Evolutionary conservation across 306 rosid genomes (phyloP).

Genomic region (Quercus dentata): DNA sequence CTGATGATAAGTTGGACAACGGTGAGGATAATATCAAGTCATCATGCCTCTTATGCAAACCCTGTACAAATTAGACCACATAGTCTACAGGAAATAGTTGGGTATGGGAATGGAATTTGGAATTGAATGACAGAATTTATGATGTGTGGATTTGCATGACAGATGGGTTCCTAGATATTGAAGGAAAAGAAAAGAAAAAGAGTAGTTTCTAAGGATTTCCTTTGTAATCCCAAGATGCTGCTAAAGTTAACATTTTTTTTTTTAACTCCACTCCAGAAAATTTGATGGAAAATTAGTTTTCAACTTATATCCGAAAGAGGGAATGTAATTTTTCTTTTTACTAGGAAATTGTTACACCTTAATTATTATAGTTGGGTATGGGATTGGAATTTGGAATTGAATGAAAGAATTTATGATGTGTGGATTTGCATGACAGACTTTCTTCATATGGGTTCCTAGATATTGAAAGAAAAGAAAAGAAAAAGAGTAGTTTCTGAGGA

Average conservation of each 20-base stretch:
- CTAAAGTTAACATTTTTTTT: neutral
- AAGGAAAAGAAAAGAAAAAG: neutral
- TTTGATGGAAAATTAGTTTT: neutral
- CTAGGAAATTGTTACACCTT: neutral
- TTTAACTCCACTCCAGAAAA: neutral
- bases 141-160: neutral
- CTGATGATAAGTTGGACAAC: too few relatives aligned
- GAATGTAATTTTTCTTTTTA: neutral
- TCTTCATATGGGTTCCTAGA: neutral
- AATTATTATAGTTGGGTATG: neutral
- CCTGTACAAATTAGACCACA: neutral
- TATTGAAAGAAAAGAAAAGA: neutral
- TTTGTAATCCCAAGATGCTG: neutral
- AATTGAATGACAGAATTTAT: neutral
- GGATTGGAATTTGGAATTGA: neutral
- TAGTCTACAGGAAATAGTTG: neutral
- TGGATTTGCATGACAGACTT: neutral
- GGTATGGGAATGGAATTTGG: neutral
- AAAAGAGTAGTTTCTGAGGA: neutral
- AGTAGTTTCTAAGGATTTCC: neutral
- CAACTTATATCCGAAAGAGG: neutral
- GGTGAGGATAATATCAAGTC: too few relatives aligned
- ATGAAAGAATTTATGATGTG: neutral
- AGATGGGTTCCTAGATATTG: neutral
- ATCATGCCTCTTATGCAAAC: neutral